phyloP scores from a whole-genome alignment of 2,329 filamentous ascomycete species.

The Pseudogymnoascus sp. region DNA sequence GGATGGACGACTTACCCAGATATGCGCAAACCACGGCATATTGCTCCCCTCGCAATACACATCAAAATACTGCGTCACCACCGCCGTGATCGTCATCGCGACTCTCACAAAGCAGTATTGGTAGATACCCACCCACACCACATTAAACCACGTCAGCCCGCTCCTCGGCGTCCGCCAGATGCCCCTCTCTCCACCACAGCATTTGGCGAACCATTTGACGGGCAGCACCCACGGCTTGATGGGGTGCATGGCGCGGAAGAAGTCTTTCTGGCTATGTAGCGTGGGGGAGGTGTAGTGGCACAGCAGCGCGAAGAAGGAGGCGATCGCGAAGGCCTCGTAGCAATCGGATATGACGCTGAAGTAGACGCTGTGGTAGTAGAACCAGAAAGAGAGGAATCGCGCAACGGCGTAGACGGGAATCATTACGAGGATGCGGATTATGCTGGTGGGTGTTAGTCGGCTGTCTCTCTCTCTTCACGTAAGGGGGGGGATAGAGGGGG shows the following conservation, averaged over 20 bases:
- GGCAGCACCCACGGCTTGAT: constrained; percentile 65
- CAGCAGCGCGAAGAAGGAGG: constrained; percentile 75
- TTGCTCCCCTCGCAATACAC: constrained; percentile 73
- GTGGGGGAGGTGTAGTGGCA: constrained; percentile 73
- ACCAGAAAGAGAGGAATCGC: constrained; percentile 63
- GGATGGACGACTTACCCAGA: constrained; percentile 54
- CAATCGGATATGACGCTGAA: constrained; percentile 74
- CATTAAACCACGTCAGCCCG: constrained; percentile 85
- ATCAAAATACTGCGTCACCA: constrained; percentile 59
- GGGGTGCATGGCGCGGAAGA: constrained; percentile 61
- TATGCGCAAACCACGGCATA: constrained; percentile 68
- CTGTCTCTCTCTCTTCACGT: not conserved
- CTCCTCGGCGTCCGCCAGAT: constrained; percentile 66
- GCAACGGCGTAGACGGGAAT: constrained; percentile 71
- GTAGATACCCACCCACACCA: constrained; percentile 73
- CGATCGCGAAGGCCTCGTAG: constrained; percentile 83
- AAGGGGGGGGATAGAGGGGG: not conserved
- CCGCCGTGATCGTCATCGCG: constrained; percentile 68
- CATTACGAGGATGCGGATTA: constrained; percentile 85
- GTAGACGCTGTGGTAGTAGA: constrained; percentile 71
- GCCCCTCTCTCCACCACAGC: constrained; percentile 60
- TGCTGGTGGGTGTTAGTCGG: constrained; percentile 37
- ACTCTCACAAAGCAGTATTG: constrained; percentile 81
- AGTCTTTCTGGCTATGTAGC: constrained; percentile 72
- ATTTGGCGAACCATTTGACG: constrained; percentile 59